Evolutionary conservation across 345 rosid genomes (phyloP).

Genomic region (Hibiscus trionum): DNA sequence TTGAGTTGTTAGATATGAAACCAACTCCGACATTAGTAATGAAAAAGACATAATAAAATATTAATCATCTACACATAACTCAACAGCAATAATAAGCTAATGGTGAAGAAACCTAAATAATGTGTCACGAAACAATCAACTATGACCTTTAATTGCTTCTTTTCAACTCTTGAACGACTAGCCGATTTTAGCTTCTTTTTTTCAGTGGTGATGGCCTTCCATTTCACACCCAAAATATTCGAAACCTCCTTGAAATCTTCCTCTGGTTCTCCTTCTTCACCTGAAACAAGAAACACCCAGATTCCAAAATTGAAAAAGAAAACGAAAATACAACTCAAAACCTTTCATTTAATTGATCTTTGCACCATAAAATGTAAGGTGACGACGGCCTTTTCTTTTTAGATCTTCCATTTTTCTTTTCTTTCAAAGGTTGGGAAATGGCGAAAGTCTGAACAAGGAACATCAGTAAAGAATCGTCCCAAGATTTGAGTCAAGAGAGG

Average conservation of each 20-base stretch:
- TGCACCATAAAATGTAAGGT: slow-evolving; percentile 76
- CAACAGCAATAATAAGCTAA: background rate
- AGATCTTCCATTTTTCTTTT: slow-evolving; percentile 45
- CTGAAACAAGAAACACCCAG: too few species aligned
- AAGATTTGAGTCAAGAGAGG: too few species aligned
- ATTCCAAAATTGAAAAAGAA: too few species aligned
- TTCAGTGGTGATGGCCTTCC: too few species aligned
- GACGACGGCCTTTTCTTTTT: slow-evolving; percentile 72
- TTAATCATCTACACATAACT: background rate
- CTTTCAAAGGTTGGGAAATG: slow-evolving; percentile 1
- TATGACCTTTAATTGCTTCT: too few species aligned
- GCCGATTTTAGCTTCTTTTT: slow-evolving; percentile 89
- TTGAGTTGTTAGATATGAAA: too few species aligned
- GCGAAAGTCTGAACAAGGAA: too few species aligned
- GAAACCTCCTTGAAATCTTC: slow-evolving; percentile 87
- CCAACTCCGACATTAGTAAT: too few species aligned
- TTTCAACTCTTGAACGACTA: slow-evolving; percentile 68
- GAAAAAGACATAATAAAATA: too few species aligned
- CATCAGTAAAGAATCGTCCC: too few species aligned
- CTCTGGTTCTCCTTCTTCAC: slow-evolving; percentile 47
- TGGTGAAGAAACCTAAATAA: background rate
- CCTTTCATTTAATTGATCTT: slow-evolving; percentile 62
- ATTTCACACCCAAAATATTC: slow-evolving; percentile 62
- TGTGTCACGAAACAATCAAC: too few species aligned
- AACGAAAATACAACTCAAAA: too few species aligned